Evolutionary conservation across 2,329 filamentous ascomycete species (phyloP).

Genomic region (Aspergillus transmontanensis): DNA sequence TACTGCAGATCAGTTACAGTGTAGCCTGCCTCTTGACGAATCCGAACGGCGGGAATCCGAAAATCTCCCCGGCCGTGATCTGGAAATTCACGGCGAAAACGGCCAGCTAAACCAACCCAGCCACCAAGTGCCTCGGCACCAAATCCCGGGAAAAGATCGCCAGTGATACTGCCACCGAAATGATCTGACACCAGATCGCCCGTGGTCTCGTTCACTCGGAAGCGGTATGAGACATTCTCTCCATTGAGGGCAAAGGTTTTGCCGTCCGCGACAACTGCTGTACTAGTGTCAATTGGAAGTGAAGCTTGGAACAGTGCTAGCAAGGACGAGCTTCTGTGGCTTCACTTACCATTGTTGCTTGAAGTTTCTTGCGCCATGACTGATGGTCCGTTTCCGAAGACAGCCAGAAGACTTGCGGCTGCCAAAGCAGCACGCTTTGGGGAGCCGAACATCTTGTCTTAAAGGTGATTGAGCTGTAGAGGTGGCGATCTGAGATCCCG

Average conservation of each 20-base stretch:
- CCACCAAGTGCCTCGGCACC: conserved; percentile 44
- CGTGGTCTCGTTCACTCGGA: conserved; percentile 61
- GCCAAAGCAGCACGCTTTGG: conserved; percentile 2
- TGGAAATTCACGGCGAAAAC: conserved; percentile 63
- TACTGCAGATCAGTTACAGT: conserved; percentile 63
- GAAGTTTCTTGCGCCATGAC: neutral
- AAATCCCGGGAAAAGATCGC: conserved; percentile 51
- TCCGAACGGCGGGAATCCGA: conserved; percentile 62
- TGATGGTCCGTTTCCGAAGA: neutral
- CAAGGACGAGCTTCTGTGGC: neutral
- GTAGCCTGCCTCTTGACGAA: conserved; percentile 60
- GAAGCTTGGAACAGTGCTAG: neutral
- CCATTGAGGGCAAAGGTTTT: conserved; percentile 61
- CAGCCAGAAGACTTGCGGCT: conserved; percentile 1
- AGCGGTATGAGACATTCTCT: conserved; percentile 61
- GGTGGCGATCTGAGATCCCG: neutral
- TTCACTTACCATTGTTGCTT: neutral
- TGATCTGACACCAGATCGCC: conserved; percentile 64
- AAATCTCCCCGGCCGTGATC: conserved; percentile 67
- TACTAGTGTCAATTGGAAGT: neutral
- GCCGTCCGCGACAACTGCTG: conserved; percentile 56
- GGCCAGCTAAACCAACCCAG: conserved; percentile 57
- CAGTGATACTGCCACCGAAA: conserved; percentile 60
- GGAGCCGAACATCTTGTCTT: neutral
- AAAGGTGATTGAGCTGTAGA: neutral